Conservation (phyloP, 495 filamentous ascomycete species). For the Hypoxylon subgilvum region DNA sequence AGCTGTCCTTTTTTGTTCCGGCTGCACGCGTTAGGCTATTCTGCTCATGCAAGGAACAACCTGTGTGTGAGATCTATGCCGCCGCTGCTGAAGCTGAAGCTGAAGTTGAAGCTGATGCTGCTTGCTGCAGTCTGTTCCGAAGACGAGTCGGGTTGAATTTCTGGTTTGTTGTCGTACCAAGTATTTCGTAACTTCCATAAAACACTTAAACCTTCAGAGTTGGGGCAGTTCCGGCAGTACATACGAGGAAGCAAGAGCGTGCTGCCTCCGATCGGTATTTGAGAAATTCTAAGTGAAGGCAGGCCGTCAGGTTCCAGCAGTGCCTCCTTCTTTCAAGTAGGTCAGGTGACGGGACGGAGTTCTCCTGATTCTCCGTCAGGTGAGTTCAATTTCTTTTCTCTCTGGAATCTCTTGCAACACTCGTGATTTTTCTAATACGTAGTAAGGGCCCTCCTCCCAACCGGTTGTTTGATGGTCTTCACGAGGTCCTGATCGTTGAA, state of each 20-base stretch:
- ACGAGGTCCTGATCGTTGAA: too few species aligned
- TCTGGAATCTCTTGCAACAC: too few species aligned
- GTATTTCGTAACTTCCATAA: background rate
- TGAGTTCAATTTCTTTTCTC: background rate
- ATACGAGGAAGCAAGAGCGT: conserved; percentile 12
- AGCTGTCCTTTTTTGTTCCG: conserved; percentile 23
- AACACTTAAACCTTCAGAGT: too few species aligned
- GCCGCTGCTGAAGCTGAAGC: background rate
- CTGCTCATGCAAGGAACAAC: conserved; percentile 35
- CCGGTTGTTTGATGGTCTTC: too few species aligned
- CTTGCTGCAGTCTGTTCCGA: too few species aligned
- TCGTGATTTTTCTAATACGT: too few species aligned
- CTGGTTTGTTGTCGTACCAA: conserved; percentile 16
- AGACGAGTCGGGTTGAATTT: conserved; percentile 11
- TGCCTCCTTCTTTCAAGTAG: conserved; percentile 14
- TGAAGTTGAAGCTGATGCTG: too few species aligned
- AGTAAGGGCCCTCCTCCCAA: too few species aligned
- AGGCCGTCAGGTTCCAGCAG: too few species aligned
- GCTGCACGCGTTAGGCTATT: conserved; percentile 31
- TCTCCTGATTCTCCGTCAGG: conserved; percentile 19
- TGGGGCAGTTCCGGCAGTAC: conserved; percentile 8
- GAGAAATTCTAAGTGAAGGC: conserved; percentile 9
- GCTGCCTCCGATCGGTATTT: conserved; percentile 17
- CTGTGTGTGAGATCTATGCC: background rate
- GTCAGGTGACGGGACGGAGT: conserved; percentile 22